Evolutionary conservation across 1,139 yeast genomes (phyloP), one percentile per base, ranked within the genome.

Genomic region (Entelexis sorbosivorans): DNA sequence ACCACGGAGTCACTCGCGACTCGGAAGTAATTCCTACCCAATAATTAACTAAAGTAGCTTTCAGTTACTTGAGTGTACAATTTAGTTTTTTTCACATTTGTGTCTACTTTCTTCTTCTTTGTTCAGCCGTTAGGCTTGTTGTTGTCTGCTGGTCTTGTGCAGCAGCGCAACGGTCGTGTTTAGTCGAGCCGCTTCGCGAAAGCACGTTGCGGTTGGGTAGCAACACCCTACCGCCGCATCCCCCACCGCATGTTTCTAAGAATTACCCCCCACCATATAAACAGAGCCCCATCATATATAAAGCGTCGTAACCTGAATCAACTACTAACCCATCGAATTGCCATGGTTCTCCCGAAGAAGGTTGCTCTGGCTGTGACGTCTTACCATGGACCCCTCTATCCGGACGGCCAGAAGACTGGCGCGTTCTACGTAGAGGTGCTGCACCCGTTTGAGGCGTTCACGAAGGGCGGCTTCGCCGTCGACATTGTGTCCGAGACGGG

Each of bases 401-500:
- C 64, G 2, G 79, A 78, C 58, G 82, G 82, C 19, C 58, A 67
- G 49, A 74, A 73, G 55, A 76, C 83, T 14, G 85, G 85, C 40
- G 66, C 77, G 20, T 79, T 71, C 65, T 71, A 71, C 58, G 63
- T 72, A 13, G 85, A 80, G 63, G 82, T 77, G 13, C 63, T 72
- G 46, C 82, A 79, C 61, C 83, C 84, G 44, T 78, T 65, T 61
- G 63, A 73, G 52, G 73, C 63, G 5, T 76, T 76, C 63, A 63
- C 58, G 38, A 64, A 69, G 50, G 67, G 72, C 44, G 81, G 80
- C 2, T 73, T 62, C 57, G 77, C 76, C 35, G 77, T 79, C 24
- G 74, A 72, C 49, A 68, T 79, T 56, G 79, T 73, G 19, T 76
- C 82, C 5, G 84, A 79, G 63, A 73, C 72, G 29, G 85, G 85